phyloP scores from a whole-genome alignment of 768 basidiomycete genomes.

The Mycena latifolia region DNA sequence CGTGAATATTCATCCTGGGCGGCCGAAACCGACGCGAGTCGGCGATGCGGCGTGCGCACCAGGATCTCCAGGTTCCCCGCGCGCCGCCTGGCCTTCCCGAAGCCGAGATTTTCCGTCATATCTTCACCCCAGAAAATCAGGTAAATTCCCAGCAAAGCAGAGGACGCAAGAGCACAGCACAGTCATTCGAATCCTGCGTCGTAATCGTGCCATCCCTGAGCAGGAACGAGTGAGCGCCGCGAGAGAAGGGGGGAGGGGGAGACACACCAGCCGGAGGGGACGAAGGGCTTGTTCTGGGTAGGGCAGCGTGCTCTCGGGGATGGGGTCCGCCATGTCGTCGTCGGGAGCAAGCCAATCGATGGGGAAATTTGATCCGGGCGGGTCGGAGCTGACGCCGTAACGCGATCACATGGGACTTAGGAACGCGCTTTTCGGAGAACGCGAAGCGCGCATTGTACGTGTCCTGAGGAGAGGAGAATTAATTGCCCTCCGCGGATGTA shows the following conservation, averaged over 20 bases:
- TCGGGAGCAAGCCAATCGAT: background rate
- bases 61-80: constrained; percentile 82
- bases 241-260: background rate
- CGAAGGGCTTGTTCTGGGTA: constrained; percentile 88
- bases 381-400: no score
- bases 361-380: no score
- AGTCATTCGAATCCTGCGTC: constrained; percentile 93
- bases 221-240: background rate
- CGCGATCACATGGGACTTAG: no score
- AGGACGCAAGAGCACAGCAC: no score
- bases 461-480: no score
- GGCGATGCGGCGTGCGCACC: constrained; percentile 77
- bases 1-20: no score
- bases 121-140: constrained; percentile 53
- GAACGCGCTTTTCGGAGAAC: no score
- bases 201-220: constrained; percentile 94
- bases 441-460: no score
- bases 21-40: no score
- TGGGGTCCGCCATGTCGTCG: constrained; percentile 46
- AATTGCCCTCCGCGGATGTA: no score
- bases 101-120: constrained; percentile 92
- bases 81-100: constrained; percentile 80
- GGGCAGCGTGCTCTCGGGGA: constrained; percentile 76
- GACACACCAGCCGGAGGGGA: constrained; percentile 91
- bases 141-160: background rate